Evolutionary conservation across 1,284 basidiomycete species (phyloP).

Genomic region (Ganoderma sp.): DNA sequence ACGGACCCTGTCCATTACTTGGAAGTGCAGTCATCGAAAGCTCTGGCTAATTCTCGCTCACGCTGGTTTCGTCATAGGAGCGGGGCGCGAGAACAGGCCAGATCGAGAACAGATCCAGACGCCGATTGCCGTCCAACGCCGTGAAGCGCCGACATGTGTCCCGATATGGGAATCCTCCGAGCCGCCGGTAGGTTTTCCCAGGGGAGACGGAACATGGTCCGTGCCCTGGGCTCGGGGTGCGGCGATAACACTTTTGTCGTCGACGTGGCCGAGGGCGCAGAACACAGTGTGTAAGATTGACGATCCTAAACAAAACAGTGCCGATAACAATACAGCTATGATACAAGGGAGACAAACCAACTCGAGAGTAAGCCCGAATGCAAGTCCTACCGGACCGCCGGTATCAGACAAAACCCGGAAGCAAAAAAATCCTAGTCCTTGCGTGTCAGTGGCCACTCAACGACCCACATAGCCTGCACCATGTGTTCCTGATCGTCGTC

Average conservation of each 20-base stretch:
- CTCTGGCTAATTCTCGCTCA: conserved; percentile 2
- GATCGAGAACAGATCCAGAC: conserved; percentile 31
- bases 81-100: not conserved
- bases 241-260: not conserved
- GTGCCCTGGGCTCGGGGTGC: not conserved
- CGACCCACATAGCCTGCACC: conserved; percentile 75
- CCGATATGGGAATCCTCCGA: conserved; percentile 9
- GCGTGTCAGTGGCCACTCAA: conserved; percentile 65
- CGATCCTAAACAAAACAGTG: conserved; percentile 7
- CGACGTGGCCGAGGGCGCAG: not conserved
- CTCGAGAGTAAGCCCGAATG: not conserved
- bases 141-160: conserved; percentile 24
- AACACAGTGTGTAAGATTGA: not conserved
- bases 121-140: conserved; percentile 13
- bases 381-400: conserved; percentile 4
- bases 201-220: not conserved
- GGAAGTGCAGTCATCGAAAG: not conserved
- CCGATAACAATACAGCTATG: conserved; percentile 12
- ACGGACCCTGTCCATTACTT: conserved; percentile 5
- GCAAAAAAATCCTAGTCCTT: conserved; percentile 23
- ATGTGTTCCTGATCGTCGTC: conserved; percentile 80
- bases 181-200: not conserved
- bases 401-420: conserved; percentile 1
- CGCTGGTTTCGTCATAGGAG: conserved; percentile 17
- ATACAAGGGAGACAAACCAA: conserved; percentile 11